phyloP scores from a whole-genome alignment of 108 stramenopile species.

The Parietichytrium sp. region DNA sequence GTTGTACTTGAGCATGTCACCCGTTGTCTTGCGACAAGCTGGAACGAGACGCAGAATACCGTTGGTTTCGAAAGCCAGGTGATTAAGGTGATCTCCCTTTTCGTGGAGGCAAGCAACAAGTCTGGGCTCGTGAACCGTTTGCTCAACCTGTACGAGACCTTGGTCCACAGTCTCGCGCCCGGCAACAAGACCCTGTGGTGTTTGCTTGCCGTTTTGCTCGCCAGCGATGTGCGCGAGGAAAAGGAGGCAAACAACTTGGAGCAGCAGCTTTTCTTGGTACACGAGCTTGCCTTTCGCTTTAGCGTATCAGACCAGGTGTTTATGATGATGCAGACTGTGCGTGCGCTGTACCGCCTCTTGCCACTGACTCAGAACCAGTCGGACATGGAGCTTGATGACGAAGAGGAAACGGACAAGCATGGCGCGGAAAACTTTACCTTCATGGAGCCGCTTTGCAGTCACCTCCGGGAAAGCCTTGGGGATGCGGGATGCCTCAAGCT shows the following conservation, averaged over 20 bases:
- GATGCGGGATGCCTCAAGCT: background rate
- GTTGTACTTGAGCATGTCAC: slow-evolving; percentile 32
- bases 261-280: background rate
- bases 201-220: background rate
- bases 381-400: background rate
- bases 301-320: background rate
- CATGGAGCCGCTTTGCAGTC: no score
- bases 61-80: background rate
- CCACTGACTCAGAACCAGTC: background rate
- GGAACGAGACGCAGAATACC: background rate
- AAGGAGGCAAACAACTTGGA: slow-evolving; percentile 30
- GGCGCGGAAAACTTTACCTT: background rate
- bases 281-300: background rate
- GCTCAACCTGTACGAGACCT: background rate
- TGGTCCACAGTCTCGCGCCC: slow-evolving; percentile 5
- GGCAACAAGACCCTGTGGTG: background rate
- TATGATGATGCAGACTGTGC: background rate
- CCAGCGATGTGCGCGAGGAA: background rate
- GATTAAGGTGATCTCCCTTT: background rate
- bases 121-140: background rate
- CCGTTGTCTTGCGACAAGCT: background rate
- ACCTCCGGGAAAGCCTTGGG: no score
- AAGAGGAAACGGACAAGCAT: background rate
- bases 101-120: background rate
- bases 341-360: background rate